These are phyloP conservation scores for Nakazawaea wyomingensis DNA, from an alignment of 805 yeast species.

Conservation along the genomic window DNA sequence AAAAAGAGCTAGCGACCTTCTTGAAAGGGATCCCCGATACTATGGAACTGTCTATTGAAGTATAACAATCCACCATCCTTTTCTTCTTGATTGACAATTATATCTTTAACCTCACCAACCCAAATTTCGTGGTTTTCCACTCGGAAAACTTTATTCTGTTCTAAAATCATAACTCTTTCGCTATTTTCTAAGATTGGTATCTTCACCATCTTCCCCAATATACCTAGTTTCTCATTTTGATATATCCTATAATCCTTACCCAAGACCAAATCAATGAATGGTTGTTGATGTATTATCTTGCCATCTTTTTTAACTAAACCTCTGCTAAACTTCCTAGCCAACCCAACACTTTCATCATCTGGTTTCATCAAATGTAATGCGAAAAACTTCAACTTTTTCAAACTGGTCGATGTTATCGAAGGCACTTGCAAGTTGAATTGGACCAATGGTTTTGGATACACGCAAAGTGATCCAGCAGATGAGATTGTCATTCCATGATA, in stretches of 20 bases:
- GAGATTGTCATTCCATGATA: constrained; percentile 80
- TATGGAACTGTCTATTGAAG: constrained; percentile 58
- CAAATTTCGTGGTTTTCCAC: constrained; percentile 89
- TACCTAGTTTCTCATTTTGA: constrained; percentile 14
- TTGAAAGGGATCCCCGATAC: constrained; percentile 22
- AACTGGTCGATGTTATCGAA: constrained; percentile 65
- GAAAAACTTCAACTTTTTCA: constrained; percentile 53
- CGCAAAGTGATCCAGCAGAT: constrained; percentile 77
- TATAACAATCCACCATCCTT: constrained; percentile 63
- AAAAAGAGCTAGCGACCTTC: background rate
- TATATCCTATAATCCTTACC: constrained; percentile 30
- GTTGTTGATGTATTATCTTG: constrained; percentile 36
- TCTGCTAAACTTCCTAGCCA: constrained; percentile 62
- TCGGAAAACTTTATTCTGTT: constrained; percentile 42
- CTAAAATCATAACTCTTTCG: constrained; percentile 61
- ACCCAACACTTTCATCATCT: constrained; percentile 39
- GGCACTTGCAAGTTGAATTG: constrained; percentile 88
- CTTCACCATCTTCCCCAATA: constrained; percentile 19
- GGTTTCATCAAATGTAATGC: constrained; percentile 80
- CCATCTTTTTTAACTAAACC: constrained; percentile 32
- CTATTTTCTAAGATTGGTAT: constrained; percentile 55
- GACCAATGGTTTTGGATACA: constrained; percentile 69
- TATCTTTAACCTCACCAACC: constrained; percentile 72
- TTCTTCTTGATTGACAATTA: constrained; percentile 26
- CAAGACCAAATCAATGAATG: constrained; percentile 48